Evolutionary conservation across 352 stramenopile genomes (phyloP).

Genomic region (Globisporangium orthogonon): DNA sequence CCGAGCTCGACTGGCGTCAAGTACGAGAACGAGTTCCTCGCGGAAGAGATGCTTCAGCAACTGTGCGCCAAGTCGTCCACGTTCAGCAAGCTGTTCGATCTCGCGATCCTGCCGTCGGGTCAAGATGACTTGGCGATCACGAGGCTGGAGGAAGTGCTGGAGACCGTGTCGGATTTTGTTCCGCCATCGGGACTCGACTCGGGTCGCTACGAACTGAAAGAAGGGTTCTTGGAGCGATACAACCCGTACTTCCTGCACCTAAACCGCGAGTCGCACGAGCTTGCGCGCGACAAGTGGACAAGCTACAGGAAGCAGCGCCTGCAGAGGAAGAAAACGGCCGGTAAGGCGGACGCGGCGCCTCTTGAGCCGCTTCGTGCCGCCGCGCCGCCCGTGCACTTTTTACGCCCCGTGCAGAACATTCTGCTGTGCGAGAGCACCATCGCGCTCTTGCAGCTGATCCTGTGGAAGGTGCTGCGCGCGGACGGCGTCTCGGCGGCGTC

Average conservation of each 20-base stretch:
- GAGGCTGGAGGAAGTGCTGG: slow-evolving; percentile 54
- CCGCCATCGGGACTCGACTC: slow-evolving; percentile 69
- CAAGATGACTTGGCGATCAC: slow-evolving; percentile 76
- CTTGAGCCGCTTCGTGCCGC: slow-evolving; percentile 38
- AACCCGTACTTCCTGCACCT: slow-evolving; percentile 86
- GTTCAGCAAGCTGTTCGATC: slow-evolving; percentile 81
- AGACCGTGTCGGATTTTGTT: slow-evolving; percentile 64
- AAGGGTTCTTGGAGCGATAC: slow-evolving; percentile 66
- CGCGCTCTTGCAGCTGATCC: slow-evolving; percentile 49
- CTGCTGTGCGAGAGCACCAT: slow-evolving; percentile 69
- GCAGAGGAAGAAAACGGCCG: slow-evolving; percentile 20
- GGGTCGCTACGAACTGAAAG: slow-evolving; percentile 74
- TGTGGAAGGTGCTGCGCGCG: slow-evolving; percentile 46
- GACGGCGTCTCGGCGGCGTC: slow-evolving; percentile 19
- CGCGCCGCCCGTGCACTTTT: slow-evolving; percentile 33
- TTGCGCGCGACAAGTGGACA: slow-evolving; percentile 79
- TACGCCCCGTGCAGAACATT: slow-evolving; percentile 51
- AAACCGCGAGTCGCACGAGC: slow-evolving; percentile 77
- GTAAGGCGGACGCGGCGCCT: slow-evolving; percentile 13
- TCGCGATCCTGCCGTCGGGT: slow-evolving; percentile 72
- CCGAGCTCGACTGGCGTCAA: slow-evolving; percentile 43
- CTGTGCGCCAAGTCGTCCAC: slow-evolving; percentile 69
- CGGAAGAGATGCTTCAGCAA: slow-evolving; percentile 84
- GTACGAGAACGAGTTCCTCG: slow-evolving; percentile 71
- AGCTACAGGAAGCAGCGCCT: slow-evolving; percentile 50